These are phyloP conservation scores for Pulveroboletus sp. DNA, from an alignment of 768 basidiomycete species.

Conservation along the genomic window DNA sequence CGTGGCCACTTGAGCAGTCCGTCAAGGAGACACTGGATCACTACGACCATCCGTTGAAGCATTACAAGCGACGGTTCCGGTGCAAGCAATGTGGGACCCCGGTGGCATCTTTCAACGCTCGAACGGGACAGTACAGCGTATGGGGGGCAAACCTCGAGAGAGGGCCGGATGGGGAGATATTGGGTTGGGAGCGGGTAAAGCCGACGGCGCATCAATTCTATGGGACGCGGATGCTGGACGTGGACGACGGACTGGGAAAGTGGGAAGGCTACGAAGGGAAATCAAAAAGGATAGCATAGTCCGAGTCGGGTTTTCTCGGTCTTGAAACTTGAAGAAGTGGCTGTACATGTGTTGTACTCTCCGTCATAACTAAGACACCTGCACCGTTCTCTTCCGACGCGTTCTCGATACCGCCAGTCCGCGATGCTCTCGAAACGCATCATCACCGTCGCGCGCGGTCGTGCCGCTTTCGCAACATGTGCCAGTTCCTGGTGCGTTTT, in stretches of 20 bases:
- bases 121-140: constrained; percentile 47
- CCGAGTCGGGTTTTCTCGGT: constrained; percentile 11
- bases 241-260: constrained; percentile 54
- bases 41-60: constrained; percentile 47
- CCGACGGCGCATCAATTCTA: constrained; percentile 67
- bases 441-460: constrained; percentile 59
- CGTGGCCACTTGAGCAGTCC: constrained; percentile 22
- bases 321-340: constrained; percentile 13
- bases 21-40: constrained; percentile 38
- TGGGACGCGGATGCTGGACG: constrained; percentile 54
- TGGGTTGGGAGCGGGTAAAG: constrained; percentile 50
- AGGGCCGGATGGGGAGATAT: constrained; percentile 46
- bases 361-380: background rate
- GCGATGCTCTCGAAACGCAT: constrained; percentile 70
- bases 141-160: constrained; percentile 58
- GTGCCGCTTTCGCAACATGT: constrained; percentile 42
- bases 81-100: constrained; percentile 59
- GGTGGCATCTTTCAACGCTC: constrained; percentile 51
- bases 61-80: constrained; percentile 58
- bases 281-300: constrained; percentile 35
- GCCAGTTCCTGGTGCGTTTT: constrained; percentile 45
- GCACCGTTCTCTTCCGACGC: background rate
- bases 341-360: constrained; percentile 5
- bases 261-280: constrained; percentile 61
- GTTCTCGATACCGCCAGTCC: background rate